Base-by-base conservation (phyloP, 2,329 filamentous ascomycete genomes). In the Alternaria panax region DNA sequence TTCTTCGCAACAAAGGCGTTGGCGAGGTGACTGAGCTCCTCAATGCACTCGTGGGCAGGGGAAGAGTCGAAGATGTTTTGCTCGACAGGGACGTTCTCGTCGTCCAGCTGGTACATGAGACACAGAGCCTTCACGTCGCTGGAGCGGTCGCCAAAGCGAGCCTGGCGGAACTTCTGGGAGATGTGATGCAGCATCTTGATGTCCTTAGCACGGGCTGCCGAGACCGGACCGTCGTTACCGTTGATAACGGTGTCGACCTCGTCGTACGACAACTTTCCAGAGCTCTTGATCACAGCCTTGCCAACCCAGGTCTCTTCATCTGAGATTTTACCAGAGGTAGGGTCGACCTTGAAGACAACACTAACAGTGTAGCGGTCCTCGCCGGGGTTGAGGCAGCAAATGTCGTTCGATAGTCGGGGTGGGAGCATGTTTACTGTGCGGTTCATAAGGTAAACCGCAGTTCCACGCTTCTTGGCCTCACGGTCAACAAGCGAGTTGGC, bases 381-480 rank as follows among this genome's bases (percentile, higher is more conserved):
- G n/a, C 88, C 91, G 8, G 94, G 92, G 53, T 87, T 86, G 62
- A 99, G 84, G 59, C 93, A 95, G 84, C 93, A 97, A 51, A 98
- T 85, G 67, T 97, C 93, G 18, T 88, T 87, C 7, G 93, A 90
- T 63, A 99, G 84, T 80, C 92, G 93, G 1, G 91, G 85, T 14
- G 95, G 95, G 36, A 99, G 87, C 85, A 99, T 89, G 72, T 84
- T 94, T 85, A 87, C 94, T 84, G 83, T 90, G 82, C 93, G 89
- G 82, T 97, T 95, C 81, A 97, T 90, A 64, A 99, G 85, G 75
- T 98, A 96, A 24, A 99, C 95, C 34, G 93, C 93, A 57, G 93
- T 98, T 62, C 94, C 94, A 67, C 95, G 92, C 85, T 98, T 99
- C 87, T 95, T 97, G 11, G 95, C 95, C 80, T 99, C 95, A 46